Base-by-base conservation (phyloP, 2,329 filamentous ascomycete genomes). In the Trichoderma harzianum region DNA sequence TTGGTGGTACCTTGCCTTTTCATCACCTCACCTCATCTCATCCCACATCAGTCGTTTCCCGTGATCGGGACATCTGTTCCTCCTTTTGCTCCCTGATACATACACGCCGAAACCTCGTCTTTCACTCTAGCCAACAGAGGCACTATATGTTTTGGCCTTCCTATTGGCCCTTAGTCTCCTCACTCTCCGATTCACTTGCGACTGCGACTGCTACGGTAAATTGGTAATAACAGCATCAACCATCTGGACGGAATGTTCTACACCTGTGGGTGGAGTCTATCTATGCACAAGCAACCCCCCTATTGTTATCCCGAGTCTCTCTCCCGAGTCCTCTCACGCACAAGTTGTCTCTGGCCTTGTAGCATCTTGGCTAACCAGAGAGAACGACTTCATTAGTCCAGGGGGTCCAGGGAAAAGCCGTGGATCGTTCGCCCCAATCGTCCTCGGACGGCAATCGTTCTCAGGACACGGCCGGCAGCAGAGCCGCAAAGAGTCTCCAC, bases 401-500 rank as follows among this genome's bases (percentile, higher is more conserved):
- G 55, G 66, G 53, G 14, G 55, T 69, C 66, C 39, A 69, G 66
- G 55, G 26, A 28, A 61, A 69, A 26, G 34, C 53, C 55, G 64
- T 43, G 18, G 65, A 69, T 61, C 55, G 53, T 16, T 69, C 66
- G 5, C 66, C 66, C 26, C 66, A 69, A 16, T 69, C 66, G 18
- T 69, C 66, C n/a, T 69, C 66, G 53, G 67, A 61, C 75, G 76
- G 79, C 71, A 86, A 84, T 8, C 51, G 65, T 73, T 75, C 83
- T 30, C 82, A 79, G 70, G 80, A 80, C 43, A 78, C 77, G 10
- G 76, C 76, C 26, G 78, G 80, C 10, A 79, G 82, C 62, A 86
- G 87, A 79, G 83, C 86, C 74, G 86, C 87, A 76, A 88, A 86
- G 43, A 88, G 86, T 72, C 84, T 86, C 30, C 86, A 92, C 77